Conservation (phyloP, 257 asterid species). For the Plantago elongata region DNA sequence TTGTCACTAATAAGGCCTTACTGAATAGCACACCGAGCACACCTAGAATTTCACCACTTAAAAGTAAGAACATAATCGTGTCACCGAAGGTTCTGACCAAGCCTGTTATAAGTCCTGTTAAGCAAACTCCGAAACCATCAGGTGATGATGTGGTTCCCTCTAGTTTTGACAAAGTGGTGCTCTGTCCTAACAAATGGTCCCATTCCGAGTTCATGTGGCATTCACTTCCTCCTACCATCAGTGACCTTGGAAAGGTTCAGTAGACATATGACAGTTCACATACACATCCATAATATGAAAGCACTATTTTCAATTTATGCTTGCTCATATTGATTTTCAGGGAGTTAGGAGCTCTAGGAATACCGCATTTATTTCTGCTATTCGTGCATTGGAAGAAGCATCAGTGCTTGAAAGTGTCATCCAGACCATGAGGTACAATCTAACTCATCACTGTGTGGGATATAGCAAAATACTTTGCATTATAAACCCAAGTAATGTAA, state of each 20-base stretch:
- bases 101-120: constrained; percentile 29
- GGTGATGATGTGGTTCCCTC: constrained; percentile 31
- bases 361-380: constrained; percentile 53
- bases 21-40: constrained; percentile 33
- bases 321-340: constrained; percentile 32
- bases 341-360: constrained; percentile 48
- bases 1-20: constrained; percentile 29
- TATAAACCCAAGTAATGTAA: neutral
- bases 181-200: constrained; percentile 33
- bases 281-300: neutral
- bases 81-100: constrained; percentile 49
- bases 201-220: constrained; percentile 48
- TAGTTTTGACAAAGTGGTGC: constrained; percentile 42
- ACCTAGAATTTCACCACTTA: constrained; percentile 51
- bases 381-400: constrained; percentile 78
- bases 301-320: constrained; percentile 6
- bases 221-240: constrained; percentile 52
- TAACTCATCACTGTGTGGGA: neutral
- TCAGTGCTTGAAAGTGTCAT: constrained; percentile 56
- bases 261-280: neutral
- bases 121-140: constrained; percentile 36
- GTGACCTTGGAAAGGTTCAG: constrained; percentile 69
- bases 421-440: constrained; percentile 61
- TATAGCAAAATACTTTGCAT: neutral
- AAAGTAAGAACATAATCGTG: constrained; percentile 44